phyloP scores from a whole-genome alignment of 768 basidiomycete genomes.

The Pulveroboletus sp. region DNA sequence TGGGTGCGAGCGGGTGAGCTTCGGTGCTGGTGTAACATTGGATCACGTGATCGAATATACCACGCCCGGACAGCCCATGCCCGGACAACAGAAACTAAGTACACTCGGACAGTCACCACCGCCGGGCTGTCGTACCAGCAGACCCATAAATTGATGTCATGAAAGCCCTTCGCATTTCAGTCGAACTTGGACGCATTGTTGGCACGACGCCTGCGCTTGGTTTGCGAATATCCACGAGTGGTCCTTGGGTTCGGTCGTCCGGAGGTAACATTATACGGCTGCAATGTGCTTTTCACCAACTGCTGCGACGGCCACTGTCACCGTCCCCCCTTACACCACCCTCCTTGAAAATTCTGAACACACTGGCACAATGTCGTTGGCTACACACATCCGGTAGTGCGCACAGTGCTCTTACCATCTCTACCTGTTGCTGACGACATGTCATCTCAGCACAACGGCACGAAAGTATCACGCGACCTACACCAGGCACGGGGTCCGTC shows the following conservation, averaged over 20 bases:
- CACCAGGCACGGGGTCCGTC: constrained; percentile 63
- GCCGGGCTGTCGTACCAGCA: neutral
- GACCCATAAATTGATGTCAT: neutral
- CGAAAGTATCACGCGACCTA: constrained; percentile 54
- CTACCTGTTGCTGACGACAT: neutral
- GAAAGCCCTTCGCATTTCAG: constrained; percentile 4
- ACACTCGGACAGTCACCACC: neutral
- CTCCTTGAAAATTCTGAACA: neutral
- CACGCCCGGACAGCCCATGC: no score
- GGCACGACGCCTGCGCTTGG: constrained; percentile 1
- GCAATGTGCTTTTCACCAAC: constrained; percentile 13
- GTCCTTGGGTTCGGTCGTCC: constrained; percentile 1
- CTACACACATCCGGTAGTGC: constrained; percentile 19
- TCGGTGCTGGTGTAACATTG: neutral
- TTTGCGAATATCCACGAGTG: constrained; percentile 2
- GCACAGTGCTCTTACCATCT: neutral
- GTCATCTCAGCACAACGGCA: constrained; percentile 32
- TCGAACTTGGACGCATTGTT: constrained; percentile 12
- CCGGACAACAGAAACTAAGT: no score
- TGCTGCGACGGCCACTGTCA: neutral
- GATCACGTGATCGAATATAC: constrained; percentile 4
- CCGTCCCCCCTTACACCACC: neutral
- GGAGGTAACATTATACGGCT: neutral
- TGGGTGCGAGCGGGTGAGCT: neutral
- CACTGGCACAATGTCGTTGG: constrained; percentile 1